Evolutionary conservation across 2,329 filamentous ascomycete species (phyloP).

Genomic region (Epichloe sibirici): DNA sequence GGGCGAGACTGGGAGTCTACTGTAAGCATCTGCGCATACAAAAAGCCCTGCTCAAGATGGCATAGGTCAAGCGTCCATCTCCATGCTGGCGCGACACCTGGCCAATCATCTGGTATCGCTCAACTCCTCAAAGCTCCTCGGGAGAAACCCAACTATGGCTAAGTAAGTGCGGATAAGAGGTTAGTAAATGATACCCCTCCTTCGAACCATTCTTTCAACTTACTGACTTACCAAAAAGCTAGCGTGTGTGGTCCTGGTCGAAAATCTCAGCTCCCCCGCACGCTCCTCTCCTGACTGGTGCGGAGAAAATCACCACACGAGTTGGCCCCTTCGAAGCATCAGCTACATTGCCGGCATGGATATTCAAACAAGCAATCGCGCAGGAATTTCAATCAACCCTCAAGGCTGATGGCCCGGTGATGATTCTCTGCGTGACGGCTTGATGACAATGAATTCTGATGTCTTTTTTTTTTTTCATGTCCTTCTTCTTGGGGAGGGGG

Average conservation of each 20-base stretch:
- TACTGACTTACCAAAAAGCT: background rate
- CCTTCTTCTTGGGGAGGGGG: no score
- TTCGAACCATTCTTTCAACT: background rate
- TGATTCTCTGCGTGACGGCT: no score
- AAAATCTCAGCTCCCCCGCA: constrained; percentile 1
- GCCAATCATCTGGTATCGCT: background rate
- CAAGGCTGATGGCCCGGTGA: no score
- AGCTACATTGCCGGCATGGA: no score
- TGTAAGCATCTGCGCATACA: background rate
- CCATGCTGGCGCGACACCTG: background rate
- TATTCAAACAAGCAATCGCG: no score
- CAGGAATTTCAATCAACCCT: no score
- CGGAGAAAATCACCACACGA: background rate
- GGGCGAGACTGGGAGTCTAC: background rate
- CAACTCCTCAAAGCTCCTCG: background rate
- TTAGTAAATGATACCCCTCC: background rate
- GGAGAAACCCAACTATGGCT: background rate
- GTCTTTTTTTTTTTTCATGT: background rate
- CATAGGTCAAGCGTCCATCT: background rate
- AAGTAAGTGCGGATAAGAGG: background rate
- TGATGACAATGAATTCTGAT: no score
- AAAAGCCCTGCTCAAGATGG: background rate
- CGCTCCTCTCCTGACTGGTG: background rate
- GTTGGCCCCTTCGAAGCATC: no score
- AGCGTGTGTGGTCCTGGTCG: background rate